Evolutionary conservation across 1,284 basidiomycete species (phyloP).

Genomic region (Ceratobasidium sp.): DNA sequence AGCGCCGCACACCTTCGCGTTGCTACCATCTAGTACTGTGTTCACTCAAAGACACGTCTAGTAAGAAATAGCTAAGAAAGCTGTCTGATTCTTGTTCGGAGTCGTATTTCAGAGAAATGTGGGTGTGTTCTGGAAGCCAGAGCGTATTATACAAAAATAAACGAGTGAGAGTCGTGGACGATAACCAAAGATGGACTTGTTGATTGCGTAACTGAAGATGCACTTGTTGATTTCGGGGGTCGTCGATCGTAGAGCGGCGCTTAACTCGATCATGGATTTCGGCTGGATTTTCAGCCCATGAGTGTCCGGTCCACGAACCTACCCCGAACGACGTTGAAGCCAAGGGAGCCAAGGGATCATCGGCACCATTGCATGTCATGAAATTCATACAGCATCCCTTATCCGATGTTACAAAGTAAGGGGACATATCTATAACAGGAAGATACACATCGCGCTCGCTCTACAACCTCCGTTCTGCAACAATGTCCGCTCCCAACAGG

Average conservation of each 20-base stretch:
- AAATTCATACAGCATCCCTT: no score
- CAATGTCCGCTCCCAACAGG: background rate
- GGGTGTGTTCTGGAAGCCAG: background rate
- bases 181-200: conserved; percentile 33
- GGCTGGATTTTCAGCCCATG: background rate
- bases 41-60: background rate
- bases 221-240: no score
- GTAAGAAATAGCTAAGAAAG: no score
- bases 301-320: no score
- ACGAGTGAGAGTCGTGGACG: conserved; percentile 17
- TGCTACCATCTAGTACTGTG: conserved; percentile 5
- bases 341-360: conserved; percentile 5
- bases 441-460: no score
- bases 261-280: conserved; percentile 27
- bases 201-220: no score
- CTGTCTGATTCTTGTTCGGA: no score
- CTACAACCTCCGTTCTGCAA: conserved; percentile 17
- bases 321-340: no score
- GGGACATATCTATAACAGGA: no score
- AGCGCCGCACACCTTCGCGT: conserved; percentile 10
- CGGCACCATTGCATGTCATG: background rate
- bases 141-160: conserved; percentile 6
- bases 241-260: no score
- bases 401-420: no score
- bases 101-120: background rate